Percentiles rank a stretch among this genome's conserved stretches.
phyloP scores from a whole-genome alignment of 1,284 basidiomycete genomes.

The Puccinia horiana region DNA sequence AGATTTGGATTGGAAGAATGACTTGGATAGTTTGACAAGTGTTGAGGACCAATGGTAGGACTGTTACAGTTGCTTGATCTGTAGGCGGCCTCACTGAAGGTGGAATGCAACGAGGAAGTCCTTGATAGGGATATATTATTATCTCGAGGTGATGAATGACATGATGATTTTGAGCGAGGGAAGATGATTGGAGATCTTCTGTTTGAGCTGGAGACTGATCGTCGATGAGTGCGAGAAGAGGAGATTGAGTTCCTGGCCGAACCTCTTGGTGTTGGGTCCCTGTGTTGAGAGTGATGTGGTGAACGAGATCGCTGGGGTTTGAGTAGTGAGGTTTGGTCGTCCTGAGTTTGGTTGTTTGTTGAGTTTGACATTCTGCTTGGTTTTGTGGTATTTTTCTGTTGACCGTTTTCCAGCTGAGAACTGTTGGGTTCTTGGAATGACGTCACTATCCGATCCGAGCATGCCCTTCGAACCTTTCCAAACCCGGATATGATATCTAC shows the following conservation, averaged over 20 bases:
- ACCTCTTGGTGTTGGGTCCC: constrained; percentile 13
- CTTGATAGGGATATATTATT: constrained; percentile 15
- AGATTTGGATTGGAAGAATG: background rate
- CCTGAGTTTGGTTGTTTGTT: background rate
- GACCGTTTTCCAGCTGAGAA: no score
- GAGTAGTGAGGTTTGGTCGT: background rate
- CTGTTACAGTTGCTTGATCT: constrained; percentile 25
- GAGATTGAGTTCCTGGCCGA: background rate
- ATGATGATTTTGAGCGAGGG: constrained; percentile 16
- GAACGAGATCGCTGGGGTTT: background rate
- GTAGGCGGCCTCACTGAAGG: constrained; percentile 33
- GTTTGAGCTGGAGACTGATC: background rate
- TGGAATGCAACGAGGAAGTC: constrained; percentile 42
- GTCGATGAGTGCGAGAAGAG: background rate
- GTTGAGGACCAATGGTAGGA: constrained; percentile 29
- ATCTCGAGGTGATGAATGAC: background rate
- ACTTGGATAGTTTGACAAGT: background rate
- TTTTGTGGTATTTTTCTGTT: no score
- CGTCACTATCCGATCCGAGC: no score
- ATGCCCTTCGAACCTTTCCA: no score
- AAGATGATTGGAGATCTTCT: constrained; percentile 4
- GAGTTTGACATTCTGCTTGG: background rate
- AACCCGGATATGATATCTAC: no score
- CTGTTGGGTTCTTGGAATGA: no score
- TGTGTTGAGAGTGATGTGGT: background rate